Percentiles rank a stretch among this genome's conserved stretches.
phyloP scores from a whole-genome alignment of 2,329 filamentous ascomycete genomes.

The Paraphoma sp. region DNA sequence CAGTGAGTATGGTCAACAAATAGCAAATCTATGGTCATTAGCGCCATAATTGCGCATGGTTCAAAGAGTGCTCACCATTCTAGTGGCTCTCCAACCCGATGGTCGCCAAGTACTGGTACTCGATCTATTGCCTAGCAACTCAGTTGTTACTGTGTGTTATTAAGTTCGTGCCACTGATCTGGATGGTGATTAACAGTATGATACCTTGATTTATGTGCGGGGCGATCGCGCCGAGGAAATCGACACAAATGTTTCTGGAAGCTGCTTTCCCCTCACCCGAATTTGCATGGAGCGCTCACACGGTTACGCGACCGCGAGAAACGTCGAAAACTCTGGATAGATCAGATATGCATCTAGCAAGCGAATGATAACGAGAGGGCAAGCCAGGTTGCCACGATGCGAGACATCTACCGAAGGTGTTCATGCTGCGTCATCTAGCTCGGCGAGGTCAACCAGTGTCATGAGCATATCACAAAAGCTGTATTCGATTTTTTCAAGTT shows the following conservation, averaged over 20 bases:
- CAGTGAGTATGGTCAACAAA: too few species aligned
- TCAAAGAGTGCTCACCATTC: too few species aligned
- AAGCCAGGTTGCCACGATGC: conserved; percentile 33
- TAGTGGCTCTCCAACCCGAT: neutral
- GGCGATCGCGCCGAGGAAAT: conserved; percentile 11
- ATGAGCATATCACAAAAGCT: conserved; percentile 5
- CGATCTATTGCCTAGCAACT: conserved; percentile 10
- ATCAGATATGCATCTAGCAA: conserved; percentile 41
- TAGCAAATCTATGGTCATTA: too few species aligned
- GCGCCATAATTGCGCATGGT: too few species aligned
- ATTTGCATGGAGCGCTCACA: conserved; percentile 19
- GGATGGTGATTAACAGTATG: conserved; percentile 10
- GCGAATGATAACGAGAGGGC: conserved; percentile 25
- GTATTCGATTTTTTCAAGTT: conserved; percentile 21
- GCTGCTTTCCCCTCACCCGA: conserved; percentile 10
- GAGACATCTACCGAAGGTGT: conserved; percentile 30
- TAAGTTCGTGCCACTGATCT: conserved; percentile 6
- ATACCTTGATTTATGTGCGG: conserved; percentile 31
- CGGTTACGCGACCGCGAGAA: conserved; percentile 16
- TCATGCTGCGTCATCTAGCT: conserved; percentile 31
- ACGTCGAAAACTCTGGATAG: conserved; percentile 27
- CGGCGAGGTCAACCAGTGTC: conserved; percentile 18
- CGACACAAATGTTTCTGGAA: conserved; percentile 13
- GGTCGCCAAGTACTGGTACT: conserved; percentile 16
- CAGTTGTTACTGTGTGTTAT: conserved; percentile 7